Conservation (phyloP, 2,329 filamentous ascomycete species). For the Sarocladium brachiariae region DNA sequence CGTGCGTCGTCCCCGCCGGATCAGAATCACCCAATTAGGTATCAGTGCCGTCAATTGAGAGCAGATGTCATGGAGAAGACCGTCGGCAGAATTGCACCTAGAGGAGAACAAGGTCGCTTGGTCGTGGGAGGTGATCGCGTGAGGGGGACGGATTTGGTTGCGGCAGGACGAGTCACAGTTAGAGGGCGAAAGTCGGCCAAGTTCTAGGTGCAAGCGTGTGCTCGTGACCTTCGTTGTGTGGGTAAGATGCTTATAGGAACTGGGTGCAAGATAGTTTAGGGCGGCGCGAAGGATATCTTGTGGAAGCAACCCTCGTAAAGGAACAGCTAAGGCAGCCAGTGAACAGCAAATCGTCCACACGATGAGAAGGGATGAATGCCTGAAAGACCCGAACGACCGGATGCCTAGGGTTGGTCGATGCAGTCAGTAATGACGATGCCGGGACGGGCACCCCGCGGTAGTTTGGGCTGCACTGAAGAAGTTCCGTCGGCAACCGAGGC, state of each 20-base stretch:
- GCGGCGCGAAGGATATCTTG: neutral
- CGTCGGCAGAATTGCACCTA: neutral
- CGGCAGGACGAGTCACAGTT: constrained; percentile 2
- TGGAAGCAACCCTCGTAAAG: neutral
- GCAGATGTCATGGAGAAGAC: neutral
- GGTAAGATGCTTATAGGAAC: neutral
- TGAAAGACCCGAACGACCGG: neutral
- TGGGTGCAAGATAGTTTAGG: neutral
- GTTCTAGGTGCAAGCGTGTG: neutral
- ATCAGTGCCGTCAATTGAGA: constrained; percentile 1
- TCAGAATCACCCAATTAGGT: neutral
- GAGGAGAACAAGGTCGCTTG: neutral
- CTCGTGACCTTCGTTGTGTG: constrained; percentile 8
- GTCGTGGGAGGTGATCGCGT: constrained; percentile 7
- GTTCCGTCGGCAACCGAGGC: constrained; percentile 6
- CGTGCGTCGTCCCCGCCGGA: constrained; percentile 7
- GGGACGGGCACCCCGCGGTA: constrained; percentile 3
- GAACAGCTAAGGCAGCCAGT: neutral
- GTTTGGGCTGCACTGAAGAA: neutral
- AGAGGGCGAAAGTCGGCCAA: constrained; percentile 4
- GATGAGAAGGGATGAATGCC: neutral
- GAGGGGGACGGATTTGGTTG: neutral
- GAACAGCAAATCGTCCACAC: neutral
- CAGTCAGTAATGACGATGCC: constrained; percentile 1
- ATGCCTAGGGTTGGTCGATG: neutral